phyloP scores from a whole-genome alignment of 371 early-diverging fungal species.

The Rhizopus sp. region DNA sequence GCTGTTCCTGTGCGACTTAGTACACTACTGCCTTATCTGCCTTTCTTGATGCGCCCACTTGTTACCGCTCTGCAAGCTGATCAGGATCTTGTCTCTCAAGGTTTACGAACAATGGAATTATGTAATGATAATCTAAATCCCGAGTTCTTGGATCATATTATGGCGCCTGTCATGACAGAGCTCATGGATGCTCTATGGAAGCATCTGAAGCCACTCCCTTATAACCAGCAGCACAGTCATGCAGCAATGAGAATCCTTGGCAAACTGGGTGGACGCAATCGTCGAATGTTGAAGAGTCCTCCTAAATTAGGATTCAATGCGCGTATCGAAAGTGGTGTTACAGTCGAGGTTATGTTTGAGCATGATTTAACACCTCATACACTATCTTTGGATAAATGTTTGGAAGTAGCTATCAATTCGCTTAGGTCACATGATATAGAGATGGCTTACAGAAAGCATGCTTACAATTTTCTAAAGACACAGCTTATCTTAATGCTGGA shows the following conservation, averaged over 20 bases:
- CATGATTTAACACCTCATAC: slow-evolving; percentile 53
- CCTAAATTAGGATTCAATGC: slow-evolving; percentile 54
- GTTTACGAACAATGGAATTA: slow-evolving; percentile 94
- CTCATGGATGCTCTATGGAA: slow-evolving; percentile 92
- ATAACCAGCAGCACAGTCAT: slow-evolving; percentile 81
- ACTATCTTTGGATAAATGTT: slow-evolving; percentile 56
- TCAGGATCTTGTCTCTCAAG: slow-evolving; percentile 92
- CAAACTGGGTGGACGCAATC: slow-evolving; percentile 95
- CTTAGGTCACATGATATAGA: slow-evolving; percentile 58
- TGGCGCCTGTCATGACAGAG: slow-evolving; percentile 92
- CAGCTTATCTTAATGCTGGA: slow-evolving; percentile 73
- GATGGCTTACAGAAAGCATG: slow-evolving; percentile 62
- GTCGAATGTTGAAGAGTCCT: slow-evolving; percentile 73
- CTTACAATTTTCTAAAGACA: slow-evolving; percentile 71
- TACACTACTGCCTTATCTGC: slow-evolving; percentile 92
- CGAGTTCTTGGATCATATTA: slow-evolving; percentile 96
- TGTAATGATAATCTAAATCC: slow-evolving; percentile 98
- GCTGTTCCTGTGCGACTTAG: slow-evolving; percentile 97
- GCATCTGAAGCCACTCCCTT: slow-evolving; percentile 86
- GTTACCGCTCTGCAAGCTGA: slow-evolving; percentile 91
- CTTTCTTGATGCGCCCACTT: slow-evolving; percentile 96
- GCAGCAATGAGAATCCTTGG: slow-evolving; percentile 94
- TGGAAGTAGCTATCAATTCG: slow-evolving; percentile 59
- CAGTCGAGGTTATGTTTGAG: slow-evolving; percentile 65
- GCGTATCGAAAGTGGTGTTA: slow-evolving; percentile 61